A percentile compares a stretch with the other conserved stretches of the same genome.
Evolutionary conservation across 305 asterid species (phyloP).

Genomic region (Rubia tinctorum): DNA sequence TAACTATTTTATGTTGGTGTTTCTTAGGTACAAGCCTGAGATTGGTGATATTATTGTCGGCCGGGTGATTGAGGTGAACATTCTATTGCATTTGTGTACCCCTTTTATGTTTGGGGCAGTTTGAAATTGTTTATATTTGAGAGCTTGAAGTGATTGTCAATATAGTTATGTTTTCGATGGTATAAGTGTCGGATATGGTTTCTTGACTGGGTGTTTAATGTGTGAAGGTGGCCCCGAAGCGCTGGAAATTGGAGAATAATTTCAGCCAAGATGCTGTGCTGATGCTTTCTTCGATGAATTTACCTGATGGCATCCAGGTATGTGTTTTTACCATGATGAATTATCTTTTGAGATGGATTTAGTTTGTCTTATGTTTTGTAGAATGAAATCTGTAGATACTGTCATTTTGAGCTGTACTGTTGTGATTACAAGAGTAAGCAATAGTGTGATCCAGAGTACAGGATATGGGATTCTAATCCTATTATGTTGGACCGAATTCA

Average conservation of each 20-base stretch:
- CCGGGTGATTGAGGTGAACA: background rate
- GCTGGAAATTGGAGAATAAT: constrained; percentile 93
- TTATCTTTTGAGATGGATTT: background rate
- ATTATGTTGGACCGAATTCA: background rate
- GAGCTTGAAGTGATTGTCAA: background rate
- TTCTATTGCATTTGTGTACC: background rate
- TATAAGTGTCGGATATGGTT: background rate
- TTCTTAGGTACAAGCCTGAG: background rate
- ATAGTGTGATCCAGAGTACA: background rate
- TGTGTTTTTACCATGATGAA: constrained; percentile 1
- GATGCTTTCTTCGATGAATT: constrained; percentile 95
- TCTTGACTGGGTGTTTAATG: constrained; percentile 9
- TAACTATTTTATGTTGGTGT: background rate
- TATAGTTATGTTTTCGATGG: background rate
- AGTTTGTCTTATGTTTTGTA: background rate
- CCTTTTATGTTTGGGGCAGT: background rate
- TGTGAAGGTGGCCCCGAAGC: constrained; percentile 82
- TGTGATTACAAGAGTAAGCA: background rate
- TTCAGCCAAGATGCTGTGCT: constrained; percentile 87
- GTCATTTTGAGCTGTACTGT: background rate
- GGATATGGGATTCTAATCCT: constrained; percentile 2
- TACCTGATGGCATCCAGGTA: constrained; percentile 99
- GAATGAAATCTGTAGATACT: background rate
- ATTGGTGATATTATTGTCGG: background rate
- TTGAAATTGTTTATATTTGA: background rate